Conservation (phyloP, 495 filamentous ascomycete species). For the Penicillium mononematosum region DNA sequence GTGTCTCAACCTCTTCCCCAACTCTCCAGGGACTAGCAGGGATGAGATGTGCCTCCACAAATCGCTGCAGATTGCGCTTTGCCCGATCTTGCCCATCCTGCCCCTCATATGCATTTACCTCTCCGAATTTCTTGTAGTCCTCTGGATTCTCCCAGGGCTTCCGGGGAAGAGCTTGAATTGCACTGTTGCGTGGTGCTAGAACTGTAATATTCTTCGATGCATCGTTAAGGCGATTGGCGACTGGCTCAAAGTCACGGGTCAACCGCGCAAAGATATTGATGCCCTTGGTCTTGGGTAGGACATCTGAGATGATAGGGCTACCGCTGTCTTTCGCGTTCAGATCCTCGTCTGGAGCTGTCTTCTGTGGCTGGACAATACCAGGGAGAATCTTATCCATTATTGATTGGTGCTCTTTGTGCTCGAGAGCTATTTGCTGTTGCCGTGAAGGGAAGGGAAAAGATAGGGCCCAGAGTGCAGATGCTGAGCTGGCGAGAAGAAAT, state of each 20-base stretch:
- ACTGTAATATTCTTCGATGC: constrained; percentile 75
- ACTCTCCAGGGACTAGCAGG: constrained; percentile 76
- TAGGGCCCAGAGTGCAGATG: constrained; percentile 20
- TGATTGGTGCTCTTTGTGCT: constrained; percentile 29
- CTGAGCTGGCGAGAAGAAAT: constrained; percentile 11
- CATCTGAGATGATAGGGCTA: constrained; percentile 70
- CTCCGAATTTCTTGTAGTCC: constrained; percentile 72
- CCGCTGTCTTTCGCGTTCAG: constrained; percentile 15
- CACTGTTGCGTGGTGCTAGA: constrained; percentile 81
- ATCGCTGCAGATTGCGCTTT: constrained; percentile 70
- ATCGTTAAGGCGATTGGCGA: constrained; percentile 71
- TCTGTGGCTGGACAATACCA: constrained; percentile 41
- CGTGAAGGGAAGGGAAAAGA: constrained; percentile 8
- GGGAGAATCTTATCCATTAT: constrained; percentile 32
- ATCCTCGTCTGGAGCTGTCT: constrained; percentile 27
- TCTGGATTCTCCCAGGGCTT: constrained; percentile 93
- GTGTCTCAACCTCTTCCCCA: constrained; percentile 66
- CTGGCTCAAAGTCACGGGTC: constrained; percentile 72
- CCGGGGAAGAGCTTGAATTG: constrained; percentile 71
- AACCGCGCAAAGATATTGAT: constrained; percentile 90
- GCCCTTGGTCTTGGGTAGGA: constrained; percentile 74
- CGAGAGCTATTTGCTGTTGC: constrained; percentile 16
- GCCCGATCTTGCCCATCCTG: constrained; percentile 76
- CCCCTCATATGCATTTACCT: constrained; percentile 74
- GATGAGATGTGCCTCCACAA: constrained; percentile 86